Evolutionary conservation across 2,329 filamentous ascomycete genomes (phyloP), one percentile per base, ranked within the genome.

Genomic region (Claviceps africana): DNA sequence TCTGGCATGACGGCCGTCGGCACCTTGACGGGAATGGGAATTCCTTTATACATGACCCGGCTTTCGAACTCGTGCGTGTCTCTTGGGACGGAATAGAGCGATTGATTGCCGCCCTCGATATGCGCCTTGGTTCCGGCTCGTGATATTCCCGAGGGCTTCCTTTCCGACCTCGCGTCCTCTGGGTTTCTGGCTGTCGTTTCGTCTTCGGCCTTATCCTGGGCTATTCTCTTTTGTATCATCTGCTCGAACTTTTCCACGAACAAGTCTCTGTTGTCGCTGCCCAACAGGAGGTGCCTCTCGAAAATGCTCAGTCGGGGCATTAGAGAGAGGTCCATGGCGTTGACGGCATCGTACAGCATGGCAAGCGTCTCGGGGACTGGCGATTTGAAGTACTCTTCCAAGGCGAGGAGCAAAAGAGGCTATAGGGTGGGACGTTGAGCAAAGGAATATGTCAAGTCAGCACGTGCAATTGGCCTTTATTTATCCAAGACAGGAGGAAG

Each of bases 31-130:
- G 93, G 93, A 30, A 98, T 91, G 0, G 91, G 91, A 52, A 97
- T 93, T 56, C 89, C 88, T 70, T 96, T 95, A 72, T 98, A 98
- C 64, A 91, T 81, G 61, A 98, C 88, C 62, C 84, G 88, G 59
- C 88, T 94, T 71, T 97, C 93, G 63, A 95, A 97, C 67, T 98
- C 93, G 67, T 98, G 93, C 0, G 93, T 98, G 65, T 98, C 93
- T 61, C 93, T 79, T 9, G 93, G 91, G 15, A 95, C 79, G 1
- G 79, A 78, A 64, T 93, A 94, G 31, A 77, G 75, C 17, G 80
- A 75, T 58, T 77, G 73, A 51, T 54, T 56, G 19, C 66, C 66
- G n/a, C 75, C 76, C 58, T 82, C 75, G 31, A 83, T 69, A 56
- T 83, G 76, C 10, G 77, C 77, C 62, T 83, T 81, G 47, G 79